Base-by-base conservation (phyloP, 2,329 filamentous ascomycete genomes). In the Cordyceps cicadae region DNA sequence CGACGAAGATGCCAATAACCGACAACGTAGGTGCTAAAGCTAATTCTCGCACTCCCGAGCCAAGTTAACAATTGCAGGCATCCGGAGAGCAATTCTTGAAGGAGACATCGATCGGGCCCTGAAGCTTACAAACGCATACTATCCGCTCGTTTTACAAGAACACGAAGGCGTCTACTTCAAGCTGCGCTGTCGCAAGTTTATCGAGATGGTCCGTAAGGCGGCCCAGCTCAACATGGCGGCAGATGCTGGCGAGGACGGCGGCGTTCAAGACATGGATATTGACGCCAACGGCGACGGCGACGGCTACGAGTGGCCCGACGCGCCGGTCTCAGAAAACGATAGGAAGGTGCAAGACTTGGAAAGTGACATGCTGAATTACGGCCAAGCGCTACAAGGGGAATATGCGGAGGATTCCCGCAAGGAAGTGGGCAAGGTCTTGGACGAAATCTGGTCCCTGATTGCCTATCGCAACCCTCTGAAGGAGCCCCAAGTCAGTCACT, bases 91-190 rank as follows among this genome's bases (percentile, higher is more conserved):
- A 0, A 91, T 99, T 52, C 79, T 97, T 3, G 89, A 96, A 62
- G 94, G 94, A 24, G 90, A 99, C 68, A 90, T 99, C 62, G 94
- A 97, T 73, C 86, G 83, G 66, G 93, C 93, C 0, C 80, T 97
- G n/a, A 88, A 92, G 71, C 83, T 87, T 67, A 96, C 90, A 3
- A 84, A 87, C 54, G 79, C 80, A 14, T 90, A 87, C 69, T 99
- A 97, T 67, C 89, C 90, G 5, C 81, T 82, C 26, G 91, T 97
- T 1, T 81, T 99, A 19, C 80, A 84, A 52, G 83, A 90, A 24
- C 91, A 96, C 68, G 85, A 90, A 59, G 85, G 91, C 59, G 91
- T 97, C 17, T 87, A 92, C 70, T 97, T 99, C 75, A 88, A 87
- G 62, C 78, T 99, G 54, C 85, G 88, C 66, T 97, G 92, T 70